Conservation (phyloP, 306 rosid species). For the Sphenostylis stenocarpa region DNA sequence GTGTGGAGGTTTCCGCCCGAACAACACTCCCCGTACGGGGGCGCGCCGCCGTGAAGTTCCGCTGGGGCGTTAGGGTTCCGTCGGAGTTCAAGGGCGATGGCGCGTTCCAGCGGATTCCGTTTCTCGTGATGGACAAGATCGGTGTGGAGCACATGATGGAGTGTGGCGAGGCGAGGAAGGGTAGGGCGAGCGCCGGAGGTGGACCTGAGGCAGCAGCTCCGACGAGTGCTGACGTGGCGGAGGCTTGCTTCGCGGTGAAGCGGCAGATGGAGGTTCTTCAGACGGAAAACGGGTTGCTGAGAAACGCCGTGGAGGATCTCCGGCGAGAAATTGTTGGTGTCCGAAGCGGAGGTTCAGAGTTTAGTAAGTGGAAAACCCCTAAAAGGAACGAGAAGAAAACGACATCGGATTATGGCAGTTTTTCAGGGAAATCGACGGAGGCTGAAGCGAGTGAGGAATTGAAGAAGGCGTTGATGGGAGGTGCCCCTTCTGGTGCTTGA, state of each 20-base stretch:
- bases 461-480: constrained; percentile 56
- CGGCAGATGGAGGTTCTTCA: constrained; percentile 69
- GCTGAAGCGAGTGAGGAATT: constrained; percentile 48
- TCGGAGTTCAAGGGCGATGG: constrained; percentile 42
- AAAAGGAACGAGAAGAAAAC: constrained; percentile 50
- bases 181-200: neutral
- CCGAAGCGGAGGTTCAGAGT: neutral
- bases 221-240: constrained; percentile 52
- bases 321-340: constrained; percentile 54
- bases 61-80: constrained; percentile 90
- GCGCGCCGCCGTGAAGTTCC: constrained; percentile 56
- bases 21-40: constrained; percentile 61
- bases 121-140: constrained; percentile 86
- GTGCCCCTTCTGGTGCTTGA: constrained; percentile 18
- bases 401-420: constrained; percentile 38
- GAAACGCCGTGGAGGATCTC: constrained; percentile 76
- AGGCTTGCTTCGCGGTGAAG: constrained; percentile 58
- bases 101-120: constrained; percentile 62
- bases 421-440: constrained; percentile 36
- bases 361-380: constrained; percentile 31
- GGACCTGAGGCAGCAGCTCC: constrained; percentile 10
- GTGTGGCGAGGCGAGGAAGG: constrained; percentile 41
- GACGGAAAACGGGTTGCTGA: constrained; percentile 67
- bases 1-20: constrained; percentile 68
- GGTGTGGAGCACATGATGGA: constrained; percentile 81